Evolutionary conservation across 1,284 basidiomycete genomes (phyloP), one percentile per base, ranked within the genome.

Genomic region (Cerioporus squamosus): DNA sequence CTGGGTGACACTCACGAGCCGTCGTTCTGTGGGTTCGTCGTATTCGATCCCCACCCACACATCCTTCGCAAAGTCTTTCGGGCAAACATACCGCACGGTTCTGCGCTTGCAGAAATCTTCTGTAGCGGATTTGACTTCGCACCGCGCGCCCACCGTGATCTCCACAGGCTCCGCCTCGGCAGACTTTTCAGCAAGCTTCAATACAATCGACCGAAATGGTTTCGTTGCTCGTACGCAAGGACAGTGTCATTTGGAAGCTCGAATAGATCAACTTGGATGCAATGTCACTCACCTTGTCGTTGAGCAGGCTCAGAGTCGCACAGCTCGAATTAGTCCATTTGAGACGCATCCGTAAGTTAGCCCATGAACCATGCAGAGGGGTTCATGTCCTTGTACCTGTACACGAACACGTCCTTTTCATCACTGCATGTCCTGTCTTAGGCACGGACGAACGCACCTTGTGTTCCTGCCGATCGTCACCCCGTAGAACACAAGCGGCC

Each of bases 31-130:
- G 1, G 97, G 97, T 70, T 98, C 97, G 71, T 99, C 97, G 68
- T 97, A 94, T 74, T 97, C 93, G 7, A 99, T 81, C 0, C 97
- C 97, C 2, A 98, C 84, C 97, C 97, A 98, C 0, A 85, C 71
- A 0, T 89, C 89, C 60, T 81, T 86, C 31, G 86, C 86, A 69
- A 98, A 97, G 53, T 82, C 79, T 0, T 95, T 94, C 23, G 77
- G 71, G 0, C 97, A 97, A 14, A 96, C 87, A 68, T 89, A 99
- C 9, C 88, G 81, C 22, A 99, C 87, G 0, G 88, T 90, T 0
- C 97, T 97, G 24, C 94, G 83, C 66, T 94, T 89, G 53, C 82
- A 83, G 51, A 94, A 75, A 2, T 81, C 86, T 23, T 83, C 79
- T 52, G 90, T 87, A 6, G 75, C 68, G 0, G 86, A 85, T 65